phyloP scores from a whole-genome alignment of 2,329 filamentous ascomycete genomes.

The Huntiella savannae region DNA sequence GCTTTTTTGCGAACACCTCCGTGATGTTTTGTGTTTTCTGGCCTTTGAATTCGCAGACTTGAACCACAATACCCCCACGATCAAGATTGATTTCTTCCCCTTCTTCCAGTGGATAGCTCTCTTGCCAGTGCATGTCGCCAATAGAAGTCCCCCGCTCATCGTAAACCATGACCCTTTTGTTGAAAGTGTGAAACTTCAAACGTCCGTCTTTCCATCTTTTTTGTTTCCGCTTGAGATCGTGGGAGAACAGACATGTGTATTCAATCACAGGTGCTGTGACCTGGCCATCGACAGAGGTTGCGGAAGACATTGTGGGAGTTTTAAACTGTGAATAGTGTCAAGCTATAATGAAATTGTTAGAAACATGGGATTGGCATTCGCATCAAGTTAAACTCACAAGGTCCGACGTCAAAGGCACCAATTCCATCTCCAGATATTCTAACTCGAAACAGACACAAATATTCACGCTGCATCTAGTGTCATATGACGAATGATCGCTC shows the following conservation, averaged over 20 bases:
- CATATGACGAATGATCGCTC: too few species aligned
- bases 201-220: constrained; percentile 90
- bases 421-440: too few species aligned
- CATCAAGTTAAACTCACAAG: too few species aligned
- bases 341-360: too few species aligned
- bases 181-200: constrained; percentile 77
- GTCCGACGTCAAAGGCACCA: too few species aligned
- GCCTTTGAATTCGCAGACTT: constrained; percentile 60
- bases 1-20: constrained; percentile 48
- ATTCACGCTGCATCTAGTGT: too few species aligned
- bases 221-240: constrained; percentile 67
- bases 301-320: too few species aligned
- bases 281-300: too few species aligned
- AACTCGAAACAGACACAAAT: too few species aligned
- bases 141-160: constrained; percentile 64
- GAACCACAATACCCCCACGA: constrained; percentile 53
- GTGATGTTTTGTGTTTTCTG: constrained; percentile 59
- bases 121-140: constrained; percentile 67
- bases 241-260: constrained; percentile 71
- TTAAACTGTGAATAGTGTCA: too few species aligned
- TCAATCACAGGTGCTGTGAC: constrained; percentile 52
- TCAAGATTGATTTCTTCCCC: constrained; percentile 72
- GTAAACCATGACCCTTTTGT: constrained; percentile 78
- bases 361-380: too few species aligned
- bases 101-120: constrained; percentile 48